Percentiles rank a stretch among this genome's conserved stretches.
phyloP scores from a whole-genome alignment of 2,329 filamentous ascomycete genomes.

The Tolypocladium pustulatum region DNA sequence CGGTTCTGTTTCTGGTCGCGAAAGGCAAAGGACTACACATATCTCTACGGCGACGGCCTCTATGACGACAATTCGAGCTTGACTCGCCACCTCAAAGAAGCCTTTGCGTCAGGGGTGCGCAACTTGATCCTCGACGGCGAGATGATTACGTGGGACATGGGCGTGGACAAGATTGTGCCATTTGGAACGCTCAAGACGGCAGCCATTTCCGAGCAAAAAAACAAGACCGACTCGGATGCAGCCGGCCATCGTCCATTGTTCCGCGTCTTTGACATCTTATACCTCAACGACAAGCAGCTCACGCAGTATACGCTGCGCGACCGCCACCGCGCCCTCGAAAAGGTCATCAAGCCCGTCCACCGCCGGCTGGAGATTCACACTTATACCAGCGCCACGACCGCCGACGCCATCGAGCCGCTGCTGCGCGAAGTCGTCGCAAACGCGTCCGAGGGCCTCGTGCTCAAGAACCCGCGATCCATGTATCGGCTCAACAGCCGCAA shows the following conservation, averaged over 20 bases:
- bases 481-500: constrained; percentile 85
- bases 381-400: constrained; percentile 54
- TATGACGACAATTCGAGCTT: constrained; percentile 66
- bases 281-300: constrained; percentile 70
- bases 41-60: constrained; percentile 75
- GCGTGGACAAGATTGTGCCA: constrained; percentile 69
- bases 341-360: constrained; percentile 57
- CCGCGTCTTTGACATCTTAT: constrained; percentile 83
- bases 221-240: constrained; percentile 42
- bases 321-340: constrained; percentile 63
- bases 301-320: constrained; percentile 77
- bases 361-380: constrained; percentile 76
- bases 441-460: constrained; percentile 77
- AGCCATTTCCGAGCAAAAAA: constrained; percentile 65
- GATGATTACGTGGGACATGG: constrained; percentile 97
- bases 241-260: constrained; percentile 57
- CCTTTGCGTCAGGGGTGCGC: constrained; percentile 66
- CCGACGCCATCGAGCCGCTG: constrained; percentile 66
- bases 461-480: constrained; percentile 84
- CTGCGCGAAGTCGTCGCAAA: constrained; percentile 78
- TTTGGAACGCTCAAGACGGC: constrained; percentile 94
- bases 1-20: constrained; percentile 86
- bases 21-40: constrained; percentile 93
- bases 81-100: constrained; percentile 67
- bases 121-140: constrained; percentile 93